phyloP scores from a whole-genome alignment of 2,329 filamentous ascomycete species.

The Diaporthe velutina region DNA sequence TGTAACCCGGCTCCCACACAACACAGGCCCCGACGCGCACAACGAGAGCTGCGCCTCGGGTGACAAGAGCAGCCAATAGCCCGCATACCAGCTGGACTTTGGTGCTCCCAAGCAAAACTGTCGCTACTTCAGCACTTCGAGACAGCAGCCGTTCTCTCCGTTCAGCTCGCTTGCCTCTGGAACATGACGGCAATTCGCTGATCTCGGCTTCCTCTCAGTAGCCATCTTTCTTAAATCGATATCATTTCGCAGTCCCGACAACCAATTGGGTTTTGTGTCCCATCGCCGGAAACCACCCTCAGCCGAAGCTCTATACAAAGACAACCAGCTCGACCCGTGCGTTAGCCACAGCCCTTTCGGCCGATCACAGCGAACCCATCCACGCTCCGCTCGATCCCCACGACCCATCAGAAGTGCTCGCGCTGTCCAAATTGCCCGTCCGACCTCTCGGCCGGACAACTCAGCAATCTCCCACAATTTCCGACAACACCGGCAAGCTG shows the following conservation, averaged over 20 bases:
- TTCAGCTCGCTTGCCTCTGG: constrained; percentile 36
- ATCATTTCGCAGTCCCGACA: constrained; percentile 32
- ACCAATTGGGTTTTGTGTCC: constrained; percentile 1
- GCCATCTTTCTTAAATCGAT: constrained; percentile 39
- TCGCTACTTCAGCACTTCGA: constrained; percentile 16
- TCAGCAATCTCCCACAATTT: constrained; percentile 28
- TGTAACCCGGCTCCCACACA: background rate
- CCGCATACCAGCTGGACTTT: constrained; percentile 21
- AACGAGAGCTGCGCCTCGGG: constrained; percentile 7
- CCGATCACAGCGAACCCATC: constrained; percentile 36
- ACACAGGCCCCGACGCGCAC: constrained; percentile 16
- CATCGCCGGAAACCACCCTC: background rate
- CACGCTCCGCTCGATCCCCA: constrained; percentile 41
- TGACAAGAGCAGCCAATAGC: constrained; percentile 27
- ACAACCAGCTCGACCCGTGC: constrained; percentile 7
- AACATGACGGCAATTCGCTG: constrained; percentile 20
- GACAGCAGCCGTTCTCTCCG: background rate
- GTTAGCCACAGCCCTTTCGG: constrained; percentile 16
- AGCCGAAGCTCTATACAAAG: constrained; percentile 5
- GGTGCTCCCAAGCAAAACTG: constrained; percentile 27
- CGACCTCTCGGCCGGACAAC: constrained; percentile 43
- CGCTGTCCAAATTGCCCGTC: constrained; percentile 44
- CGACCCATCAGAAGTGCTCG: background rate
- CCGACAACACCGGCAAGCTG: constrained; percentile 90
- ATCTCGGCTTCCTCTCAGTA: constrained; percentile 18